Evolutionary conservation across 2,329 filamentous ascomycete species (phyloP), one percentile per base, ranked within the genome.

Genomic region (Fusarium austroafricanum): DNA sequence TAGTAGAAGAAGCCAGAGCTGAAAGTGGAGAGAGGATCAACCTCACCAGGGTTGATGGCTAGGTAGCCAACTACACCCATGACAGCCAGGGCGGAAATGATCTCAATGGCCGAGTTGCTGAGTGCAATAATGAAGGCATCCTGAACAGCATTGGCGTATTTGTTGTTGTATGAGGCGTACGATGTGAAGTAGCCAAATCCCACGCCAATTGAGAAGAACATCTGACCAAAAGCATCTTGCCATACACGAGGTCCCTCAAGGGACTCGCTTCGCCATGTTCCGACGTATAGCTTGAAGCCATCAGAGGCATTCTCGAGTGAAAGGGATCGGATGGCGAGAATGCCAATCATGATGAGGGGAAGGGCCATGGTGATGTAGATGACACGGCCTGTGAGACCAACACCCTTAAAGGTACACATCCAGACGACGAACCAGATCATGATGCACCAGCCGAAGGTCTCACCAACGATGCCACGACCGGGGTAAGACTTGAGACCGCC

Each of bases 361-460:
- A 87, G 68, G 1, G 83, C 85, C 83, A 87, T 87, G 2, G 85
- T 87, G 70, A 86, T 79, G 69, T 87, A 87, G 1, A 87, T 83
- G 9, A 85, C 85, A 6, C 84, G 81, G 3, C 84, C 85, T 0
- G 84, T 86, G 38, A 85, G 73, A 0, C 83, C 83, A 15, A 88
- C 83, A 14, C 86, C 83, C 54, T 84, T 84, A 72, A 86, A 86
- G 66, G 87, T 85, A 58, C 84, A 86, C 20, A 87, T 69, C 84
- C 85, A 86, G 31, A 87, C 81, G 7, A 86, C 53, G 68, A 87
- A 83, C 84, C 85, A 86, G 55, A 84, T 82, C 65, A 88, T 87
- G 18, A 82, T 77, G 23, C 77, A 81, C 86, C 86, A 87, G 1
- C 82, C 83, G 1, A 84, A 83, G 0, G 83, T 85, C 70, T 87